A percentile compares a stretch with the other conserved stretches of the same genome.
phyloP scores from a whole-genome alignment of 2,329 filamentous ascomycete genomes.

The Thelonectria rubi region DNA sequence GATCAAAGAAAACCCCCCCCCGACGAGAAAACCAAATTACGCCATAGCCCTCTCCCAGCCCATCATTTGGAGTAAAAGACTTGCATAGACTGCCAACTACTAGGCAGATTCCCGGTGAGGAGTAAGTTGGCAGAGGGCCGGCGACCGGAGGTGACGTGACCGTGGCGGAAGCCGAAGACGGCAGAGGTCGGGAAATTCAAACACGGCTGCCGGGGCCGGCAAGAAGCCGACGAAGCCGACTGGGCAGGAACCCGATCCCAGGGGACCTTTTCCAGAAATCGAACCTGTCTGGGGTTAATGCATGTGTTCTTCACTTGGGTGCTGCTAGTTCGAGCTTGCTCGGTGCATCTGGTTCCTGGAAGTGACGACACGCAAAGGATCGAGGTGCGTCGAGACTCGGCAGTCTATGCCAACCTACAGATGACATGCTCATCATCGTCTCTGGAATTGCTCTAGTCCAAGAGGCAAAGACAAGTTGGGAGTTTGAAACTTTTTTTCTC shows the following conservation, averaged over 20 bases:
- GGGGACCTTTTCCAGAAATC: neutral
- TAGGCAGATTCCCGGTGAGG: too few relatives aligned
- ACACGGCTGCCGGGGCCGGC: constrained; percentile 29
- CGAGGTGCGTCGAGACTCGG: neutral
- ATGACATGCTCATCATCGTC: too few relatives aligned
- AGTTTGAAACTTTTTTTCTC: constrained; percentile 29
- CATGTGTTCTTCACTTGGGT: neutral
- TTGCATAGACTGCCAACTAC: too few relatives aligned
- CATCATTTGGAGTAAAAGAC: too few relatives aligned
- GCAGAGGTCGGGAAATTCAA: neutral
- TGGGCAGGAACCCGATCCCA: neutral
- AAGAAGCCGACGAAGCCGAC: constrained; percentile 26
- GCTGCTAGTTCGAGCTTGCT: neutral
- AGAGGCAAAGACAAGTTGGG: neutral
- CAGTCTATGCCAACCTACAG: neutral
- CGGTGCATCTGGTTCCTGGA: neutral
- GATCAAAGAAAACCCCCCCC: too few relatives aligned
- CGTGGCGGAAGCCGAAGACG: constrained; percentile 15
- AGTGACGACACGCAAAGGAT: neutral
- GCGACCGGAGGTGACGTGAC: too few relatives aligned
- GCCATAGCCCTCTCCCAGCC: too few relatives aligned
- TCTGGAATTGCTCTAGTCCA: too few relatives aligned
- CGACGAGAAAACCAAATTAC: too few relatives aligned
- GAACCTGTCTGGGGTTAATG: neutral
- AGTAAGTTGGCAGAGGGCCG: too few relatives aligned